Percentiles rank a stretch among this genome's conserved stretches.
Conservation (phyloP, 2,329 filamentous ascomycete genomes). For the Eutypa lata region DNA sequence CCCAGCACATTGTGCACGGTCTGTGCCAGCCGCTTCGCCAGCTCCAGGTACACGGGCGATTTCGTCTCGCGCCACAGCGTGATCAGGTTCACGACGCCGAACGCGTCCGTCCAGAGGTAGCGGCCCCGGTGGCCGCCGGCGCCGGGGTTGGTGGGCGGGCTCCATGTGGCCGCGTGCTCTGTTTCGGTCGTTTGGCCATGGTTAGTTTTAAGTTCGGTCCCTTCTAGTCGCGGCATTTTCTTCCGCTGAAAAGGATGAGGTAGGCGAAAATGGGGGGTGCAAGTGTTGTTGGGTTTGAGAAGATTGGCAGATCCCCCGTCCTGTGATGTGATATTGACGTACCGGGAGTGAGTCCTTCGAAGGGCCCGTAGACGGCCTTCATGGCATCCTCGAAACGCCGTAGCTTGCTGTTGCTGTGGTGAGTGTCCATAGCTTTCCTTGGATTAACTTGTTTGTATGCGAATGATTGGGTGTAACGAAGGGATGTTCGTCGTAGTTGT, state of each 20-base stretch:
- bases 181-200: background rate
- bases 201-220: background rate
- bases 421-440: background rate
- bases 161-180: slow-evolving; percentile 35
- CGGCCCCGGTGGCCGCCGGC: slow-evolving; percentile 55
- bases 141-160: slow-evolving; percentile 39
- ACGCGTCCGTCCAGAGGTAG: slow-evolving; percentile 61
- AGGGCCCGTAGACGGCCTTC: slow-evolving; percentile 34
- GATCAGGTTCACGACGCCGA: slow-evolving; percentile 57
- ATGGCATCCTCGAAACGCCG: slow-evolving; percentile 33
- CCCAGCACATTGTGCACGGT: slow-evolving; percentile 53
- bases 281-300: too few relatives aligned
- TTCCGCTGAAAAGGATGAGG: too few relatives aligned
- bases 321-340: too few relatives aligned
- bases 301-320: too few relatives aligned
- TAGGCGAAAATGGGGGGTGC: too few relatives aligned
- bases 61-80: slow-evolving; percentile 44
- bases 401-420: background rate
- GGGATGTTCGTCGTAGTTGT: background rate
- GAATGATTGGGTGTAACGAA: background rate
- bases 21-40: slow-evolving; percentile 46
- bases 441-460: background rate
- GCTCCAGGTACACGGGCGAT: slow-evolving; percentile 38
- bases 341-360: slow-evolving; percentile 16
- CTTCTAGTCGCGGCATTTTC: too few relatives aligned